Evolutionary conservation across 2,329 filamentous ascomycete species (phyloP), one percentile per base, ranked within the genome.

Genomic region (Claviceps pazoutovae): DNA sequence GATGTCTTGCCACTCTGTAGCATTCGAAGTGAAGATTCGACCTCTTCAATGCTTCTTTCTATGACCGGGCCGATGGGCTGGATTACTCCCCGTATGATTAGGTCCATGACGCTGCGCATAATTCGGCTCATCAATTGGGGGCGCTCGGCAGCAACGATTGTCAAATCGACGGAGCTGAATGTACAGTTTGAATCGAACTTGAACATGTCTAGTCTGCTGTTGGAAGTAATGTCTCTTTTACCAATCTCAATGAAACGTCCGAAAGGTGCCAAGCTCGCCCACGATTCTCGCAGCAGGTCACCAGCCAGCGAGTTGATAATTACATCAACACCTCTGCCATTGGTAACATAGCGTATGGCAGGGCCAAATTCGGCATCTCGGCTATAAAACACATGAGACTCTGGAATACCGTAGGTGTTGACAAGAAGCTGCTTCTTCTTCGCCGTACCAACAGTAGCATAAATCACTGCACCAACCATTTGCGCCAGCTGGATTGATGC

Each of bases 301-400:
- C 48, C 48, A 5, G 38, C 48, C 14, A 44, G 38, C 37, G 69
- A 72, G 58, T 74, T 68, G 58, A 90, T 82, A 14, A 85, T 83
- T 0, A 81, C 80, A 65, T 90, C 85, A 1, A 83, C 83, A 11
- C 86, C 86, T 3, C 59, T 64, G 13, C 75, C 76, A 0, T 54
- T 52, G 0, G 68, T 71, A 2, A 56, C 57, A 26, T 21, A 57
- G 49, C 30, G 52, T 39, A n/a, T 56, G 6, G 26, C 53, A 48
- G 2, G 52, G 46, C 0, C 56, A 23, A 66, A 65, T 16, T 54
- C 55, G 4, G 54, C 41, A 36, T 62, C 58, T 36, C 61, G 53
- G 38, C 56, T 61, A 48, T 59, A 62, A 48, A 65, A 63, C 30
- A 65, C 61, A 36, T 51, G 60, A 42, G 63, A 59, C 3, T 64